A percentile compares a stretch with the other conserved stretches of the same genome.
Conservation (phyloP, 148 eudicot species). For the Vaccinium myrtillus region DNA sequence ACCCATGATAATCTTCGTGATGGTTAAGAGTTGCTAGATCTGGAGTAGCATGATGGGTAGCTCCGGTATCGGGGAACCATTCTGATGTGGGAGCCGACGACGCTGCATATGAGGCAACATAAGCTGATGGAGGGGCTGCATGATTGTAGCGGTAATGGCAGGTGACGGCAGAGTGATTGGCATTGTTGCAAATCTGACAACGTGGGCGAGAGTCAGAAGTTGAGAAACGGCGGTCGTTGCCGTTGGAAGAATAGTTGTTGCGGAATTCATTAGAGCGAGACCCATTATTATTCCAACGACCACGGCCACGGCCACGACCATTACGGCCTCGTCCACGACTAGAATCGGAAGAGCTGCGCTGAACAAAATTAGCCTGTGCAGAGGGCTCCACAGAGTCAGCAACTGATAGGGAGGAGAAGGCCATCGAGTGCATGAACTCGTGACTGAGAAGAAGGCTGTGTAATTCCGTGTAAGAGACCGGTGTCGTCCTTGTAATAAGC, state of each 20-base stretch:
- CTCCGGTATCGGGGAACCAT: not conserved
- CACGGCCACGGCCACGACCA: not conserved
- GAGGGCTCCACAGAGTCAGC: not conserved
- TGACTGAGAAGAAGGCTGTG: not conserved
- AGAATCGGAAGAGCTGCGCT: not conserved
- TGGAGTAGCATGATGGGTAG: not conserved
- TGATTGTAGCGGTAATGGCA: not conserved
- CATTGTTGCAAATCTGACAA: not conserved
- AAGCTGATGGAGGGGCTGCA: not conserved
- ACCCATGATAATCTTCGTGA: not conserved
- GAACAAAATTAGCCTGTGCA: not conserved
- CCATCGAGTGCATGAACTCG: not conserved
- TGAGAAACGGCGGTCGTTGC: not conserved
- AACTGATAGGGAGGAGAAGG: not conserved
- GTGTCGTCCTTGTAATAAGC: not conserved
- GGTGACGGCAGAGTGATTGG: not conserved
- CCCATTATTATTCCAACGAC: too few relatives aligned
- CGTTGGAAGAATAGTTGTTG: not conserved
- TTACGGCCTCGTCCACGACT: not conserved
- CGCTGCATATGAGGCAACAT: not conserved
- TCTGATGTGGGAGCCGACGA: not conserved
- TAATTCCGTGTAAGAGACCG: not conserved
- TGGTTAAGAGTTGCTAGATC: not conserved
- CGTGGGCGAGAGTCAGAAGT: not conserved
- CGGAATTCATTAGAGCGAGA: not conserved